phyloP scores from a whole-genome alignment of 2,329 filamentous ascomycete genomes.

The Gremmenia infestans region DNA sequence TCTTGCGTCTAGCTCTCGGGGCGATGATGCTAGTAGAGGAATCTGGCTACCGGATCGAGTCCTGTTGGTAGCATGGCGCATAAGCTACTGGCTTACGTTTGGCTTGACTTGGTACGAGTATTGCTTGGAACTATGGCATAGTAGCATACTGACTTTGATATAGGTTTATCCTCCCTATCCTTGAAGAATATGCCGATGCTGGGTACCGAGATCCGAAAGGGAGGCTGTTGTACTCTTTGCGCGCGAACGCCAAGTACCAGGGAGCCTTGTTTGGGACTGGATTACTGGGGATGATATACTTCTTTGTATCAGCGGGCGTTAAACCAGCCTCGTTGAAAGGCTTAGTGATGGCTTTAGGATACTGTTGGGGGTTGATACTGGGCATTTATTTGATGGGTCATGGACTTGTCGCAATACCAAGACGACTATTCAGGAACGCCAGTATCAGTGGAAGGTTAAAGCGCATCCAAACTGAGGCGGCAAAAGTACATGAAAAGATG shows the following conservation, averaged over 20 bases:
- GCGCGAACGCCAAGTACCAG: conserved; percentile 85
- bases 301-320: conserved; percentile 73
- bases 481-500: conserved; percentile 79
- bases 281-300: conserved; percentile 71
- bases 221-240: conserved; percentile 77
- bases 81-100: conserved; percentile 97
- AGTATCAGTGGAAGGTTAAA: conserved; percentile 70
- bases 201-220: conserved; percentile 84
- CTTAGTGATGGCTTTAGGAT: conserved; percentile 87
- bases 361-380: conserved; percentile 85
- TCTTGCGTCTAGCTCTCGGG: conserved; percentile 76
- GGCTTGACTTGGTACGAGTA: conserved; percentile 74
- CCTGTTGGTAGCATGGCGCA: conserved; percentile 84
- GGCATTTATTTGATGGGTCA: conserved; percentile 98
- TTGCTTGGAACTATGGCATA: not conserved
- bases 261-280: conserved; percentile 69
- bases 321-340: conserved; percentile 70
- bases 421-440: conserved; percentile 73
- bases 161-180: conserved; percentile 84
- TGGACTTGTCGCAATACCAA: conserved; percentile 84
- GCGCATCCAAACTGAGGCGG: conserved; percentile 72
- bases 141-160: not conserved
- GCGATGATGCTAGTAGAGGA: conserved; percentile 67
- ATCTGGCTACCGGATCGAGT: conserved; percentile 81
- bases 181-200: conserved; percentile 92